phyloP scores from a whole-genome alignment of 2,329 filamentous ascomycete species.

The Sclerotinia subarctica region DNA sequence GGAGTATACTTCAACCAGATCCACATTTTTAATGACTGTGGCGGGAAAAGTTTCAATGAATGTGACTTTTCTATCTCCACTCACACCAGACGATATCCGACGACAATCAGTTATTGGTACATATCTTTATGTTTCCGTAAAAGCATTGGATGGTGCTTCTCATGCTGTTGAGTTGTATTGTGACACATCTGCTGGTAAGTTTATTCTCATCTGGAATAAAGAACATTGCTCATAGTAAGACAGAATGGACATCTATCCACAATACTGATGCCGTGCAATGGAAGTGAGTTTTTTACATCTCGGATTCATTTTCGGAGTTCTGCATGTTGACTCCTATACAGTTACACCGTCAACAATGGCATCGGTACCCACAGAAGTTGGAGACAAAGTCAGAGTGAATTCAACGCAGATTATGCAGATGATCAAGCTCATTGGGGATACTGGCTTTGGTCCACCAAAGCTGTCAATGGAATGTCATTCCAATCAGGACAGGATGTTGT shows the following conservation, averaged over 20 bases:
- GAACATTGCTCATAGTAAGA: neutral
- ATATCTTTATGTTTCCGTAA: constrained; percentile 63
- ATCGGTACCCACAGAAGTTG: constrained; percentile 31
- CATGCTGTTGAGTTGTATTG: constrained; percentile 70
- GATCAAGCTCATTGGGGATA: constrained; percentile 73
- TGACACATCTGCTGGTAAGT: constrained; percentile 65
- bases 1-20: constrained; percentile 70
- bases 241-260: constrained; percentile 71
- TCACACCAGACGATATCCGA: constrained; percentile 64
- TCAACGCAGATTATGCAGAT: constrained; percentile 35
- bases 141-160: constrained; percentile 56
- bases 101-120: constrained; percentile 68
- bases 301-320: constrained; percentile 47
- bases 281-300: constrained; percentile 57
- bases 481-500: constrained; percentile 64
- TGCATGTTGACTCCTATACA: constrained; percentile 47
- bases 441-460: constrained; percentile 71
- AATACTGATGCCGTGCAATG: constrained; percentile 54
- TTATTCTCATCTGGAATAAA: neutral
- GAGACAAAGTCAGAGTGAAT: constrained; percentile 33
- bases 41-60: constrained; percentile 60
- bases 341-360: constrained; percentile 30
- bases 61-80: constrained; percentile 67
- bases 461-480: constrained; percentile 54
- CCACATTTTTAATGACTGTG: constrained; percentile 66